Conservation (phyloP, 164 flowering plant genomes). For the Piper longum region DNA sequence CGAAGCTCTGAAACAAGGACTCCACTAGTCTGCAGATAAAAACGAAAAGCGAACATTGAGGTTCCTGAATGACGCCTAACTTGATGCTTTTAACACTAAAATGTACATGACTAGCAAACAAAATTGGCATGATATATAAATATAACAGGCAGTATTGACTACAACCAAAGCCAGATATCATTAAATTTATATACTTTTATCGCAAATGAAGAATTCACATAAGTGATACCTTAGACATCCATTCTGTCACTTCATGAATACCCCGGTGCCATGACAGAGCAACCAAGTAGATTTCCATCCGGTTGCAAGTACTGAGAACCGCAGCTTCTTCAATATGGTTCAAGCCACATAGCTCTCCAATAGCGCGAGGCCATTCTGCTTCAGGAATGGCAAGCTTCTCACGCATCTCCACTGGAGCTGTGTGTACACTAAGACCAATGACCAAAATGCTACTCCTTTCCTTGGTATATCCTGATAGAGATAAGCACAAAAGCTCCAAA, state of each 20-base stretch:
- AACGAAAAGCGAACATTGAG: neutral
- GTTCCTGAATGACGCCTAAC: neutral
- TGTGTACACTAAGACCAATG: constrained; percentile 94
- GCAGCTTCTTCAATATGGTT: constrained; percentile 99
- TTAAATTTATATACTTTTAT: too few relatives aligned
- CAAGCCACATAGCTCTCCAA: constrained; percentile 71
- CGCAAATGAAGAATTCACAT: too few relatives aligned
- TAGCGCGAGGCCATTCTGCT: constrained; percentile 97
- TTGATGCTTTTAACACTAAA: too few relatives aligned
- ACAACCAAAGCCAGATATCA: too few relatives aligned
- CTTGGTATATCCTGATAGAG: constrained; percentile 70
- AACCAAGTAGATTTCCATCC: constrained; percentile 95
- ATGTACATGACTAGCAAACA: too few relatives aligned
- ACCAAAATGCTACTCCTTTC: constrained; percentile 94
- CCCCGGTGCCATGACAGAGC: constrained; percentile 93
- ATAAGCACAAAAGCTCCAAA: neutral
- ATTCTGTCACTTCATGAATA: constrained; percentile 92
- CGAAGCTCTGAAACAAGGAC: constrained; percentile 72
- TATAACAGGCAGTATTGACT: too few relatives aligned
- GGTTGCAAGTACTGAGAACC: constrained; percentile 94
- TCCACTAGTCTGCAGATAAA: constrained; percentile 73
- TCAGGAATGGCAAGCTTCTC: constrained; percentile 97
- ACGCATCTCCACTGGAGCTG: constrained; percentile 93
- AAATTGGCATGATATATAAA: too few relatives aligned
- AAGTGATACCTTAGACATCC: constrained; percentile 87